Conservation (phyloP, 495 filamentous ascomycete genomes). For the Saxophila tyrrhenica region DNA sequence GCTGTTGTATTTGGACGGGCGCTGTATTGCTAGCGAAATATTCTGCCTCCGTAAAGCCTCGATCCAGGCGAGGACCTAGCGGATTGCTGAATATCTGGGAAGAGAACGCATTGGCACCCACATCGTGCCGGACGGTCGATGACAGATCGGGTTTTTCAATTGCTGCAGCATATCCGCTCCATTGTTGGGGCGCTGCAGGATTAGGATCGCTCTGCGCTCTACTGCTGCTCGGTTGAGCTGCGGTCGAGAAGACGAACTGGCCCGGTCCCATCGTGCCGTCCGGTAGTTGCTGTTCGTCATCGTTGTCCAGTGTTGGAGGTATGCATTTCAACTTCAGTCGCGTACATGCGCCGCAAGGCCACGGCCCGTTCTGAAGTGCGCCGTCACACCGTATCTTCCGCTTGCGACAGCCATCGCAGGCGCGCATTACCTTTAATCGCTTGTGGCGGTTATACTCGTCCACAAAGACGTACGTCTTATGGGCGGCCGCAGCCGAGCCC, state of each 20-base stretch:
- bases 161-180: not conserved
- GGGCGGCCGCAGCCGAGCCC: constrained; percentile 47
- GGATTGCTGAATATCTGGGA: constrained; percentile 1
- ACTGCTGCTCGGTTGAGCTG: not conserved
- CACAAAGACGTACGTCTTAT: constrained; percentile 93
- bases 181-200: not conserved
- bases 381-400: constrained; percentile 95
- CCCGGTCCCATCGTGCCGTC: not conserved
- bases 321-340: constrained; percentile 88
- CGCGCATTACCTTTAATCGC: constrained; percentile 95
- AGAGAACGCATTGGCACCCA: not conserved
- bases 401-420: constrained; percentile 90
- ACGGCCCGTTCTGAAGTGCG: constrained; percentile 82
- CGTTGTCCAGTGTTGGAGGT: constrained; percentile 78
- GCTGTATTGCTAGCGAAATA: not conserved
- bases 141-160: not conserved
- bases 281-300: constrained; percentile 44
- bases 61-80: not conserved
- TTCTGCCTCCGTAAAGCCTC: not conserved
- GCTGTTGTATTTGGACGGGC: not conserved
- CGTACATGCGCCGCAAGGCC: constrained; percentile 92
- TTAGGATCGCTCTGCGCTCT: not conserved
- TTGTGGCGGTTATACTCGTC: constrained; percentile 99
- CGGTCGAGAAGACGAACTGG: constrained; percentile 8
- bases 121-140: not conserved